phyloP scores from a whole-genome alignment of 352 stramenopile species.

The Pythium aquatile region DNA sequence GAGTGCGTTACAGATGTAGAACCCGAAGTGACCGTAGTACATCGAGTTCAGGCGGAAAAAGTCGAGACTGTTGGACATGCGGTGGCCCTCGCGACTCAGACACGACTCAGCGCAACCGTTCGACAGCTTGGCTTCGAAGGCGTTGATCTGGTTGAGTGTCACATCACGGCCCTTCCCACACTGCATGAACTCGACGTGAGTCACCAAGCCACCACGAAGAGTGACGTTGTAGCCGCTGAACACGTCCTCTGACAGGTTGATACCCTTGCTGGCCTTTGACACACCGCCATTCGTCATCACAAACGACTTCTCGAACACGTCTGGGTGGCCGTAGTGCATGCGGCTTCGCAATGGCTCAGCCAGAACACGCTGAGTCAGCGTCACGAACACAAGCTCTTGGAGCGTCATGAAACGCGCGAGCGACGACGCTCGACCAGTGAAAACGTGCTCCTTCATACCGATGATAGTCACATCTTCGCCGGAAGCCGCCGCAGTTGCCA shows the following conservation, averaged over 20 bases:
- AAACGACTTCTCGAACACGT: slow-evolving; percentile 88
- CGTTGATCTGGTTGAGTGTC: slow-evolving; percentile 86
- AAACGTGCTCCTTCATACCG: slow-evolving; percentile 89
- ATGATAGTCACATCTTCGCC: slow-evolving; percentile 80
- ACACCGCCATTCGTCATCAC: slow-evolving; percentile 81
- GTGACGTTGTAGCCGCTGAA: slow-evolving; percentile 88
- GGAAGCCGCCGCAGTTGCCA: slow-evolving; percentile 57
- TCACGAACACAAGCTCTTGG: slow-evolving; percentile 87
- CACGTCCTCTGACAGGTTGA: slow-evolving; percentile 90
- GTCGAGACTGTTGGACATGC: slow-evolving; percentile 72
- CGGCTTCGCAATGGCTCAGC: slow-evolving; percentile 70
- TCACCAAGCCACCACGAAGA: slow-evolving; percentile 74
- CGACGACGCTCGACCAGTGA: slow-evolving; percentile 83
- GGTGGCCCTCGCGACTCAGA: slow-evolving; percentile 78
- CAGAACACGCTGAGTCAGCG: slow-evolving; percentile 79
- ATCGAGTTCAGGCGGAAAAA: slow-evolving; percentile 89
- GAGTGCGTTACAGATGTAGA: slow-evolving; percentile 89
- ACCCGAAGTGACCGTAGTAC: slow-evolving; percentile 87
- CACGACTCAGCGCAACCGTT: slow-evolving; percentile 83
- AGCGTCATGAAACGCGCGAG: slow-evolving; percentile 86
- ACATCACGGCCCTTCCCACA: slow-evolving; percentile 87
- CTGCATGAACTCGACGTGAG: slow-evolving; percentile 88
- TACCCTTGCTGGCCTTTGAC: slow-evolving; percentile 86
- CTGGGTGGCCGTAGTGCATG: slow-evolving; percentile 88
- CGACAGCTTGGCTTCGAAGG: slow-evolving; percentile 86